Base-by-base conservation (phyloP, 768 basidiomycete genomes). In the Cubamyces lactineus region DNA sequence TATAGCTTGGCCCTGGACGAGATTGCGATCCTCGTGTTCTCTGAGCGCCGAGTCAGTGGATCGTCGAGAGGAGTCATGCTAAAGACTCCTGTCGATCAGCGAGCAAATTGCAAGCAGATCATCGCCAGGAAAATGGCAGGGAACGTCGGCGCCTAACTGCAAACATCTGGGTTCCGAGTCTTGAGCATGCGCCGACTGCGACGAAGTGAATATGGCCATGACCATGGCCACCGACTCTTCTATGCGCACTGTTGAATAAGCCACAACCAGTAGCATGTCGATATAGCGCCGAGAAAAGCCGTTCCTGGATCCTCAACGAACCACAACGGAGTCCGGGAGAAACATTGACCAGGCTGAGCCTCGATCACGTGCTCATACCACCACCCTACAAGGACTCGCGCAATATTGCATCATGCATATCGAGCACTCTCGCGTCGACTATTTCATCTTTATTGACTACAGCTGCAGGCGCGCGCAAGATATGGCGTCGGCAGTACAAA, bases 341-440 rank as follows among this genome's bases (percentile, higher is more conserved):
- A 49, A 28, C 34, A 34, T 34, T 34, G 34, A 34, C 34, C 5
- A 34, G 34, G 34, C 34, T 34, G 5, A 11, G 34, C 5, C 34
- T 34, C 34, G 34, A 34, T 34, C 34, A 34, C 34, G 34, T 23
- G 43, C 30, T 23, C 19, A 48, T 63, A 11, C 40, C 62, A 58
- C 57, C 51, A 63, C 54, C 52, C n/a, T 19, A 15, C 6, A 15
- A n/a, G 40, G n/a, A n/a, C 49, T 34, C n/a, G 57, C 62, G 62
- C 62, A 50, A 63, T 63, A 57, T 64, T 56, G 63, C 63, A 64
- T 56, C 63, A 64, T 60, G 43, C 16, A 53, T 34, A 34, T 34
- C 6, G 13, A 16, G 19, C 46, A 45, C 43, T 41, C 34, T 19
- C 11, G 30, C 39, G 41, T 15, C 21, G 38, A 26, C 19, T 39